Evolutionary conservation across 2,329 filamentous ascomycete genomes (phyloP).

Genomic region (Cladosporium sp.): DNA sequence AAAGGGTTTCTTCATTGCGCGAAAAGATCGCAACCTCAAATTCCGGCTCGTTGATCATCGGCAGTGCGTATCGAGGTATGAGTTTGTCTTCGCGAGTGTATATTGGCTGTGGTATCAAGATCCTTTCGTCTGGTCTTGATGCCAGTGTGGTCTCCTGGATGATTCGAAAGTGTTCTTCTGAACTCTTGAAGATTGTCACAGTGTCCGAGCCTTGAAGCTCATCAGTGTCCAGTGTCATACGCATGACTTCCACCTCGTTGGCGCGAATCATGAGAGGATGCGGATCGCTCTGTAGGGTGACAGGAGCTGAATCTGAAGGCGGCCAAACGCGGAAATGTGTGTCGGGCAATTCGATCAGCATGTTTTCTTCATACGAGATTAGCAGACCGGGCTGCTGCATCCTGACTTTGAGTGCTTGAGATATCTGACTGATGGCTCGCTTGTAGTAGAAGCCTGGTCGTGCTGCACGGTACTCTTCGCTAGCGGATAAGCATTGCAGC

Average conservation of each 20-base stretch:
- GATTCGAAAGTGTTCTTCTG: conserved; percentile 23
- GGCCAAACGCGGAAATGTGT: background rate
- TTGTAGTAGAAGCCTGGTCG: conserved; percentile 27
- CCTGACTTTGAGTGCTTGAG: conserved; percentile 22
- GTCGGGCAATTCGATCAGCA: conserved; percentile 21
- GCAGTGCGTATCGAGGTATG: conserved; percentile 25
- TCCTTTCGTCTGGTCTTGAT: conserved; percentile 19
- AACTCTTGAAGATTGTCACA: conserved; percentile 27
- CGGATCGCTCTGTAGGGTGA: conserved; percentile 18
- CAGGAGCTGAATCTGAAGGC: background rate
- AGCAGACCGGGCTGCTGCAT: conserved; percentile 20
- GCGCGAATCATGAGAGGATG: conserved; percentile 23
- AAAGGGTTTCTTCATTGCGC: conserved; percentile 25
- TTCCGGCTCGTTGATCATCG: conserved; percentile 21
- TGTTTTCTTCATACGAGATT: conserved; percentile 22
- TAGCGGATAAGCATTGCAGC: background rate
- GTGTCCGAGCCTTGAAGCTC: conserved; percentile 17
- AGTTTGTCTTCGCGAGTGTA: conserved; percentile 23
- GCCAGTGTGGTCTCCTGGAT: conserved; percentile 22
- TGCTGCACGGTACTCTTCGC: conserved; percentile 21
- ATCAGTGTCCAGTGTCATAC: conserved; percentile 11
- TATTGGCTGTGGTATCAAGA: conserved; percentile 21
- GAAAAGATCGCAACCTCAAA: conserved; percentile 26
- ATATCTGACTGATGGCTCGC: conserved; percentile 26
- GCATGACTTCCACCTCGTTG: conserved; percentile 21